Conservation (phyloP, 371 early-diverging fungal species). For the Saksenaea vasiformis region DNA sequence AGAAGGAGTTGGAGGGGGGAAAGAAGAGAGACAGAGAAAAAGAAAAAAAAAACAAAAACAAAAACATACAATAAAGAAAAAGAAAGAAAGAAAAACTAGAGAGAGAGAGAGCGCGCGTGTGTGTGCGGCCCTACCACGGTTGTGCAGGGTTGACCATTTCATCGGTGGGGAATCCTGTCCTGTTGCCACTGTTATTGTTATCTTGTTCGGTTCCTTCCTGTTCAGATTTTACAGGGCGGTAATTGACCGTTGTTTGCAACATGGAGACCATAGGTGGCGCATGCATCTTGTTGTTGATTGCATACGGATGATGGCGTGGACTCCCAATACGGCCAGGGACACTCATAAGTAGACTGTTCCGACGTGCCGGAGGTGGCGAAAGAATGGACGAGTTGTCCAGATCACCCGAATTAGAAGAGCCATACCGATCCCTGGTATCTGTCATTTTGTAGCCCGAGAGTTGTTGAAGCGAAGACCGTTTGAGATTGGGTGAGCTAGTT, state of each 20-base stretch:
- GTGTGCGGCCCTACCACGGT: not conserved
- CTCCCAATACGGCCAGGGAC: not conserved
- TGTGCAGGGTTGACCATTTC: not conserved
- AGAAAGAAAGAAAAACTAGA: not conserved
- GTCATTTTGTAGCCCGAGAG: not conserved
- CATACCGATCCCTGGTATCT: not conserved
- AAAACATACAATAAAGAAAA: not conserved
- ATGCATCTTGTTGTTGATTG: conserved; percentile 1
- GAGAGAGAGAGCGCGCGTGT: no score
- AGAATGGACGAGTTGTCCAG: not conserved
- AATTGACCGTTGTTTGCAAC: not conserved
- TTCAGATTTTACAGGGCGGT: not conserved
- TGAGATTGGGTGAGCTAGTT: not conserved
- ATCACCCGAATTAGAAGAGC: not conserved
- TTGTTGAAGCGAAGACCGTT: conserved; percentile 1
- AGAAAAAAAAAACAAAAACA: not conserved
- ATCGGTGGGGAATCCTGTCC: conserved; percentile 1
- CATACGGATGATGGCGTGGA: not conserved
- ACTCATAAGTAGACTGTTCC: not conserved
- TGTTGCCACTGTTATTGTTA: not conserved
- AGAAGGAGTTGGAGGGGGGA: not conserved
- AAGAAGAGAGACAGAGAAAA: not conserved
- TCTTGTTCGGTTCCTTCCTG: not conserved
- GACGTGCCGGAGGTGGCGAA: not conserved
- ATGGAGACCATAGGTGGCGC: conserved; percentile 11